Conservation (phyloP, 2,329 filamentous ascomycete genomes). For the Trichoderma aggressivum region DNA sequence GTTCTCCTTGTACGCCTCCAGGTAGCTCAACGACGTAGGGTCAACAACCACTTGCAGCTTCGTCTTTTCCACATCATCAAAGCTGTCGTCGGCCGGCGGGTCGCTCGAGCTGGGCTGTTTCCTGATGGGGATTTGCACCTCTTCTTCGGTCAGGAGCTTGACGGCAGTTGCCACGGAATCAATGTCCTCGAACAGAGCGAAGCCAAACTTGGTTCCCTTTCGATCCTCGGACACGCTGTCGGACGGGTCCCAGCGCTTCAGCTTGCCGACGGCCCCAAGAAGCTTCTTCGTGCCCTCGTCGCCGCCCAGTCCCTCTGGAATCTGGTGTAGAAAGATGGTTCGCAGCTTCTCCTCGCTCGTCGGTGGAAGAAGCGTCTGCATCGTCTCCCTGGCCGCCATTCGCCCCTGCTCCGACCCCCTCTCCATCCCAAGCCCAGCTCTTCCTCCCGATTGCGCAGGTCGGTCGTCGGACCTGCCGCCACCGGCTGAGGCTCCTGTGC, state of each 20-base stretch:
- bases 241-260: slow-evolving; percentile 82
- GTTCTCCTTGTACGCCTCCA: slow-evolving; percentile 74
- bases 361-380: slow-evolving; percentile 73
- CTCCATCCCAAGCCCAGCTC: slow-evolving; percentile 57
- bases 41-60: slow-evolving; percentile 75
- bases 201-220: slow-evolving; percentile 84
- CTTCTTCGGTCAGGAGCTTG: slow-evolving; percentile 76
- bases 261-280: slow-evolving; percentile 68
- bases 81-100: slow-evolving; percentile 40
- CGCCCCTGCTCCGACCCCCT: slow-evolving; percentile 65
- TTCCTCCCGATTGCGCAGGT: slow-evolving; percentile 34
- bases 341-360: slow-evolving; percentile 87
- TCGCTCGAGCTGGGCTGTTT: slow-evolving; percentile 58
- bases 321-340: slow-evolving; percentile 84
- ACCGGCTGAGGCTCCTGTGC: slow-evolving; percentile 65
- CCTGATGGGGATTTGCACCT: slow-evolving; percentile 78
- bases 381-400: slow-evolving; percentile 62
- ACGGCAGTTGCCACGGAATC: slow-evolving; percentile 83
- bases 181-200: slow-evolving; percentile 90
- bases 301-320: slow-evolving; percentile 73
- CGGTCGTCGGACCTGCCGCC: slow-evolving; percentile 41
- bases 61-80: slow-evolving; percentile 62
- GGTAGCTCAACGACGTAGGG: slow-evolving; percentile 75
- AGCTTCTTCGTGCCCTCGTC: slow-evolving; percentile 79
- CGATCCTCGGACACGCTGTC: slow-evolving; percentile 59